These are phyloP conservation scores for Cytospora piceae DNA, from an alignment of 2,329 filamentous ascomycete genomes.

Conservation along the genomic window DNA sequence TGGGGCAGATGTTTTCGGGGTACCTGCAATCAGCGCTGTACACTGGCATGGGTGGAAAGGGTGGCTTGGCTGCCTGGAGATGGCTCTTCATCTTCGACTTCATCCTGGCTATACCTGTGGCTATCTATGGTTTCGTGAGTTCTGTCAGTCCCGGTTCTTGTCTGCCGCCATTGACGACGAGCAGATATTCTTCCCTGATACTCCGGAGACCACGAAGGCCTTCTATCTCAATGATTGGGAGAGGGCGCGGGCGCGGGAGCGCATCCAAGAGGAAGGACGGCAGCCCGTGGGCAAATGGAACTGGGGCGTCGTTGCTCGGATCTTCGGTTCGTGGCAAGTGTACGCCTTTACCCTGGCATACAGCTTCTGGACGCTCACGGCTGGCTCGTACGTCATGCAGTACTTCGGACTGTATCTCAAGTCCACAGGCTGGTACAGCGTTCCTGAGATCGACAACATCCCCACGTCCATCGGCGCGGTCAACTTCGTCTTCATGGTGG, in stretches of 20 bases:
- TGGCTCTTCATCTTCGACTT: conserved; percentile 47
- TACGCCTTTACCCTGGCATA: conserved; percentile 48
- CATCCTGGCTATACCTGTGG: conserved; percentile 44
- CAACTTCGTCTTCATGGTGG: conserved; percentile 47
- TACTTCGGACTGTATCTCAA: conserved; percentile 48
- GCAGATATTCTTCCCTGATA: conserved; percentile 46
- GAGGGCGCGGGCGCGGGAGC: conserved; percentile 64
- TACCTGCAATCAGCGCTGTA: conserved; percentile 42
- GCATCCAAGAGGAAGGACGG: conserved; percentile 64
- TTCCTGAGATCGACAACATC: conserved; percentile 50
- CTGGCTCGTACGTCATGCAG: conserved; percentile 45
- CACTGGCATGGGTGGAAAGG: conserved; percentile 41
- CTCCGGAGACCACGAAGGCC: conserved; percentile 46
- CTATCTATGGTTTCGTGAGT: conserved; percentile 39
- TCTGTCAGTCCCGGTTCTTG: neutral
- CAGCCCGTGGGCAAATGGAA: conserved; percentile 43
- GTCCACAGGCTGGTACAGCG: conserved; percentile 39
- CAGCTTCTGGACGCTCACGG: conserved; percentile 45
- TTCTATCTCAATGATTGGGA: conserved; percentile 57
- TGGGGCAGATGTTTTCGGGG: conserved; percentile 46
- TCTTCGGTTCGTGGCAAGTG: conserved; percentile 48
- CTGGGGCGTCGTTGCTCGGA: conserved; percentile 42
- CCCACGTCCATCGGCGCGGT: conserved; percentile 48
- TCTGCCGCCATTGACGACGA: neutral
- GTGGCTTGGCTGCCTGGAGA: conserved; percentile 41